Conservation (phyloP, 495 filamentous ascomycete genomes). For the Haplographium delicatum region DNA sequence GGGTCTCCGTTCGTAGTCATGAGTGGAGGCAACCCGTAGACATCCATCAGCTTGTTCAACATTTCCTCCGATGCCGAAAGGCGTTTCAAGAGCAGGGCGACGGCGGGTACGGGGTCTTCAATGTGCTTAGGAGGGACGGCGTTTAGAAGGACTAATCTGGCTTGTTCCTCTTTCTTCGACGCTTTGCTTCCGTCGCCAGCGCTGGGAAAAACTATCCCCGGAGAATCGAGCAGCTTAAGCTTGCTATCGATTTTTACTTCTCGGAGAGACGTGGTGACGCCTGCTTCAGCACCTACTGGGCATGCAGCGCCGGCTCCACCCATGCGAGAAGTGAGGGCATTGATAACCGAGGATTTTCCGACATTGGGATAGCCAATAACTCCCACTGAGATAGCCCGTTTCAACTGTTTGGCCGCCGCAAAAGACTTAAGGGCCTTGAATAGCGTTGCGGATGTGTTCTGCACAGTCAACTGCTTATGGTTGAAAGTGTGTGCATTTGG, state of each 20-base stretch:
- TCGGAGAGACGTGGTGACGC: constrained; percentile 83
- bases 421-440: constrained; percentile 88
- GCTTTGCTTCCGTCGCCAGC: constrained; percentile 42
- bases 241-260: constrained; percentile 93
- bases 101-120: constrained; percentile 80
- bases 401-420: constrained; percentile 75
- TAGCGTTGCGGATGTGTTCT: constrained; percentile 80
- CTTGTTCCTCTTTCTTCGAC: constrained; percentile 68
- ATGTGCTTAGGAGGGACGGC: constrained; percentile 92
- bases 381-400: constrained; percentile 85
- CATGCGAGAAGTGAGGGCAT: constrained; percentile 78
- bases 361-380: constrained; percentile 97
- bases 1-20: constrained; percentile 60
- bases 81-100: constrained; percentile 72
- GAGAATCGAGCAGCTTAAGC: constrained; percentile 89
- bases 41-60: constrained; percentile 65
- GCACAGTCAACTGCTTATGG: constrained; percentile 81
- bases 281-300: constrained; percentile 87
- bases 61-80: constrained; percentile 68
- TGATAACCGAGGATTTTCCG: constrained; percentile 96
- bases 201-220: constrained; percentile 89
- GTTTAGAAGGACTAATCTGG: constrained; percentile 81
- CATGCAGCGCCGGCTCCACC: constrained; percentile 65
- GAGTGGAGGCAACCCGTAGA: constrained; percentile 80
- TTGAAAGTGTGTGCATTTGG: constrained; percentile 88